phyloP scores from a whole-genome alignment of 306 rosid genomes.

The Rosa lucieae region DNA sequence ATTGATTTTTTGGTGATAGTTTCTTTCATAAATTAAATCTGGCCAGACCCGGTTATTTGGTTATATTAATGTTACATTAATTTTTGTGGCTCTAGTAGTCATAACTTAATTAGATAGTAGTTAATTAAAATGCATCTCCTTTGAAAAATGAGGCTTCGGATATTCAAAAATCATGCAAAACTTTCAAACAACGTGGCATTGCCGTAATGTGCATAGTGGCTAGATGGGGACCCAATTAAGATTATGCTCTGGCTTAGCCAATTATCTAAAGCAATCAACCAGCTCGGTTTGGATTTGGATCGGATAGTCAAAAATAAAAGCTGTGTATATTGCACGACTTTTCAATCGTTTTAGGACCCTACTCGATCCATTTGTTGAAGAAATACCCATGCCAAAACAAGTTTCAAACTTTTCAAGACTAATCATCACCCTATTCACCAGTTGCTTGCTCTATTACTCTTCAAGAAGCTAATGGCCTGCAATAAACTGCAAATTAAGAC shows the following conservation, averaged over 20 bases:
- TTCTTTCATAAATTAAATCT: not conserved
- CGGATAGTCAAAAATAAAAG: slow-evolving; percentile 1
- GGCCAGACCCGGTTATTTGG: not conserved
- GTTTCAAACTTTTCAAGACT: not conserved
- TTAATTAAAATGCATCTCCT: not conserved
- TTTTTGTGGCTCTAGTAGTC: not conserved
- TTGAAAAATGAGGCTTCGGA: not conserved
- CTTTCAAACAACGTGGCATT: not conserved
- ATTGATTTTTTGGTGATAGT: not conserved
- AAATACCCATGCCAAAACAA: not conserved
- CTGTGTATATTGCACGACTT: not conserved
- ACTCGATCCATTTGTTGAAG: not conserved
- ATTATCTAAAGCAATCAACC: not conserved
- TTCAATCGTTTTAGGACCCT: not conserved
- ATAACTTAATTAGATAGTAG: not conserved
- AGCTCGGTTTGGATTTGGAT: not conserved
- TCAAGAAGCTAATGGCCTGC: not conserved
- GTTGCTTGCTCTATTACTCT: not conserved
- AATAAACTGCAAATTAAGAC: not conserved
- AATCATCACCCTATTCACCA: not conserved
- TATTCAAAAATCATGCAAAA: not conserved
- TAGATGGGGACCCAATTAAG: not conserved
- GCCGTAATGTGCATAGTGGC: not conserved
- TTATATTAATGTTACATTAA: not conserved
- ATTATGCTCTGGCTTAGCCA: not conserved